Percentiles rank a stretch among this genome's conserved stretches.
Evolutionary conservation across 306 rosid genomes (phyloP).

Genomic region (Trifolium dubium): DNA sequence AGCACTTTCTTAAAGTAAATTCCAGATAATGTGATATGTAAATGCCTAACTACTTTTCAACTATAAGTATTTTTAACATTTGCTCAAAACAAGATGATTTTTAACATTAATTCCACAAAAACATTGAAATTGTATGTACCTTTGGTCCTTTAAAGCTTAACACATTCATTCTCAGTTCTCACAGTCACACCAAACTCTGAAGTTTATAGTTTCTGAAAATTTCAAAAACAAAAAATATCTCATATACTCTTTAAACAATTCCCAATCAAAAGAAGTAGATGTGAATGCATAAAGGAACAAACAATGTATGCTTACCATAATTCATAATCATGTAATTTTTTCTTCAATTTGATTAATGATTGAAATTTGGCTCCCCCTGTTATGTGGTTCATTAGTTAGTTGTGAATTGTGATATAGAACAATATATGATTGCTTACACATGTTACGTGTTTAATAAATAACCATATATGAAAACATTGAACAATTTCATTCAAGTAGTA

Average conservation of each 20-base stretch:
- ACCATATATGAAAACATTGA: conserved; percentile 10
- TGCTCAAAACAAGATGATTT: too few relatives aligned
- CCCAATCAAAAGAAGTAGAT: not conserved
- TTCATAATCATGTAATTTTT: conserved; percentile 65
- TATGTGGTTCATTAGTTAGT: not conserved
- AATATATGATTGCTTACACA: not conserved
- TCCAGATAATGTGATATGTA: not conserved
- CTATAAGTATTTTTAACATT: not conserved
- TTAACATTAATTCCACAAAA: too few relatives aligned
- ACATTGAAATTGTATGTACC: conserved; percentile 47
- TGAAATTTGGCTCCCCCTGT: conserved; percentile 19
- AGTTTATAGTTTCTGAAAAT: conserved; percentile 73
- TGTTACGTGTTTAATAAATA: not conserved
- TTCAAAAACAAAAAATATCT: not conserved
- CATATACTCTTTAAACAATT: not conserved
- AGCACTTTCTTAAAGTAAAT: too few relatives aligned
- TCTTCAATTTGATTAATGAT: conserved; percentile 52
- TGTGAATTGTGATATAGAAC: not conserved
- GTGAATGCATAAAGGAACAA: not conserved
- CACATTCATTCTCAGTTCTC: conserved; percentile 60
- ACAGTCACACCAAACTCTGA: conserved; percentile 80
- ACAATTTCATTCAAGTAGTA: conserved; percentile 8
- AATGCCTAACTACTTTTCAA: not conserved
- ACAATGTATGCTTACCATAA: conserved; percentile 10
- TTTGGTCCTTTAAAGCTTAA: conserved; percentile 69